Evolutionary conservation across 73 alveolate species (phyloP), one percentile per base, ranked within the genome.

Genomic region (Symbiodinium pilosum): DNA sequence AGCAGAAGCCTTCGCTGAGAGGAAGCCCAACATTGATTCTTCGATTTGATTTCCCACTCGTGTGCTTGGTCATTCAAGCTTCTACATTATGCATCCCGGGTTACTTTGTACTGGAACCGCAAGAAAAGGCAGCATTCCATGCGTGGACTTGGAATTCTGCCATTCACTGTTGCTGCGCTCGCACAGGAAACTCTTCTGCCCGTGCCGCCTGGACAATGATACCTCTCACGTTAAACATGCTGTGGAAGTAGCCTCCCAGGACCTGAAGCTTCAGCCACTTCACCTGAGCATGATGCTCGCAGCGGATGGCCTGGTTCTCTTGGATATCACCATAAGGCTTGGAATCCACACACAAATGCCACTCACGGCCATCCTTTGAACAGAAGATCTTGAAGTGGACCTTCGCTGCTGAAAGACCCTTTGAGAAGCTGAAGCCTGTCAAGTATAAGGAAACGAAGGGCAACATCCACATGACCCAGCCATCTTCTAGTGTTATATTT

Each of bases 391-490:
- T 64, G 81, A 64, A 64, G 81, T 64, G 81, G 38, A 64, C 81
- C 9, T 28, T 38, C 7, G 30, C 32, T 16, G 6, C 30, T 28
- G 14, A 38, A 18, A 64, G 38, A 9, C 38, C 18, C 39, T 18
- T n/a, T 9, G 30, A 28, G 81, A 64, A 64, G 81, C 38, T 28
- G 41, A 64, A 64, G 81, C 81, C 39, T 3, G 38, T 64, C 38
- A 64, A 38, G 81, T 64, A 64, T 18, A 64, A 38, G 38, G 81
- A 64, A 0, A 64, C 81, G 12, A 64, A 64, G 24, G 81, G 81
- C 81, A 64, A 24, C 81, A 64, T 64, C 81, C 81, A 64, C 12
- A 64, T 38, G 81, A 64, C 30, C 81, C 81, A 64, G 81, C 81
- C 81, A 64, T 64, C 81, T 64, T 64, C 38, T 20, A 64, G 20